Evolutionary conservation across 352 stramenopile species (phyloP).

Genomic region (Peronosclerospora sorghi): DNA sequence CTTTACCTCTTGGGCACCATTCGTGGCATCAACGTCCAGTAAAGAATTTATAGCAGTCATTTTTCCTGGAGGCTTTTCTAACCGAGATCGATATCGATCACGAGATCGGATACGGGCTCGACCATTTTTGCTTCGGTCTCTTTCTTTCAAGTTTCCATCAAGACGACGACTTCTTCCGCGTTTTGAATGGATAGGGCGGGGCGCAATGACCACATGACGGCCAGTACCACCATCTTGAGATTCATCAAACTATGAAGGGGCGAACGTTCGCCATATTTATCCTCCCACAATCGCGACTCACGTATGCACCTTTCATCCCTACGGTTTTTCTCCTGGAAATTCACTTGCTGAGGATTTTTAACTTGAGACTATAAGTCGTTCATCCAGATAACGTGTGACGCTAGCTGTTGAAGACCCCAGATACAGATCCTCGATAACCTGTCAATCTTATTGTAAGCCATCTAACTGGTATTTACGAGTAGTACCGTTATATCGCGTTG

Average conservation of each 20-base stretch:
- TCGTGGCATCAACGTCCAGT: conserved; percentile 1
- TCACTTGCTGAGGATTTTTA: conserved; percentile 6
- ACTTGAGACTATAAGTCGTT: conserved; percentile 53
- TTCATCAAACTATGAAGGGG: conserved; percentile 3
- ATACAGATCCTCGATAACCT: conserved; percentile 67
- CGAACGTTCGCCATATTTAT: conserved; percentile 12
- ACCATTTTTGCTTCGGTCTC: conserved; percentile 8
- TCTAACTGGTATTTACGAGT: no score
- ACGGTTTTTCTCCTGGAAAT: conserved; percentile 3
- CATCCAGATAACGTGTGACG: conserved; percentile 61
- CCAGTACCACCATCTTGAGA: conserved; percentile 11
- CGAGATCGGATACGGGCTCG: conserved; percentile 17
- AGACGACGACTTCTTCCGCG: conserved; percentile 12
- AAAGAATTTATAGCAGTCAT: neutral
- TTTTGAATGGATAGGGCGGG: conserved; percentile 1
- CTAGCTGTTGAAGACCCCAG: conserved; percentile 62
- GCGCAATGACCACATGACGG: no score
- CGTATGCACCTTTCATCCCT: no score
- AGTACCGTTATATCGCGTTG: no score
- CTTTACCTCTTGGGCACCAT: conserved; percentile 1
- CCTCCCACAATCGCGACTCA: conserved; percentile 17
- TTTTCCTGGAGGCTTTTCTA: conserved; percentile 2
- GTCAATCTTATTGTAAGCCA: neutral
- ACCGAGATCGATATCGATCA: conserved; percentile 15
- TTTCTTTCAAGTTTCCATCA: conserved; percentile 9